Evolutionary conservation across 768 basidiomycete genomes (phyloP).

Genomic region (Pholiota microspora): DNA sequence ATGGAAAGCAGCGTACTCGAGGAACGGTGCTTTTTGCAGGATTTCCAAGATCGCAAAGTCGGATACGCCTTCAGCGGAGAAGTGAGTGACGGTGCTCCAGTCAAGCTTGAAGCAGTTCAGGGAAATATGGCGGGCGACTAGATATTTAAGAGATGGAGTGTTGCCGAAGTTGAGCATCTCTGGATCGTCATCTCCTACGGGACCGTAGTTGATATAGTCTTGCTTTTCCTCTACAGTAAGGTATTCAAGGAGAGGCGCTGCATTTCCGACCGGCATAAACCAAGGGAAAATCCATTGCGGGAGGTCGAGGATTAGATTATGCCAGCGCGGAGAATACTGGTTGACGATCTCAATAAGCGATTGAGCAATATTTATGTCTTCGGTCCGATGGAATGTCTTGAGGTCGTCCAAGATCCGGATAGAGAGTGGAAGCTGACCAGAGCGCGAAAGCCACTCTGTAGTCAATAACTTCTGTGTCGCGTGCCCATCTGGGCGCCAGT

Average conservation of each 20-base stretch:
- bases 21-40: not conserved
- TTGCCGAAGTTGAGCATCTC: not conserved
- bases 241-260: not conserved
- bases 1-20: not conserved
- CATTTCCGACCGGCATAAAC: not conserved
- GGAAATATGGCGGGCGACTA: not conserved
- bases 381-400: not conserved
- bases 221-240: not conserved
- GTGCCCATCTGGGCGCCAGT: not conserved
- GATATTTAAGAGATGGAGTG: not conserved
- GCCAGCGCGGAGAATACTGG: constrained; percentile 5
- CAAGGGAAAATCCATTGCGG: constrained; percentile 3
- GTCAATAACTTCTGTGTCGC: not conserved
- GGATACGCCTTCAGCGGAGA: not conserved
- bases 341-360: not conserved
- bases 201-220: not conserved
- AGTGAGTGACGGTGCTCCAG: not conserved
- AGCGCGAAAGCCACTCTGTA: constrained; percentile 6
- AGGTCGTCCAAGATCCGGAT: not conserved
- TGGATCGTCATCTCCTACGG: not conserved
- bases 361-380: not conserved
- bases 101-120: not conserved
- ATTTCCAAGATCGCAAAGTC: not conserved
- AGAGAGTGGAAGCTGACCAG: constrained; percentile 9
- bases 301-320: not conserved